These are phyloP conservation scores for Lentinula sp. DNA, from an alignment of 768 basidiomycete species.

Conservation along the genomic window DNA sequence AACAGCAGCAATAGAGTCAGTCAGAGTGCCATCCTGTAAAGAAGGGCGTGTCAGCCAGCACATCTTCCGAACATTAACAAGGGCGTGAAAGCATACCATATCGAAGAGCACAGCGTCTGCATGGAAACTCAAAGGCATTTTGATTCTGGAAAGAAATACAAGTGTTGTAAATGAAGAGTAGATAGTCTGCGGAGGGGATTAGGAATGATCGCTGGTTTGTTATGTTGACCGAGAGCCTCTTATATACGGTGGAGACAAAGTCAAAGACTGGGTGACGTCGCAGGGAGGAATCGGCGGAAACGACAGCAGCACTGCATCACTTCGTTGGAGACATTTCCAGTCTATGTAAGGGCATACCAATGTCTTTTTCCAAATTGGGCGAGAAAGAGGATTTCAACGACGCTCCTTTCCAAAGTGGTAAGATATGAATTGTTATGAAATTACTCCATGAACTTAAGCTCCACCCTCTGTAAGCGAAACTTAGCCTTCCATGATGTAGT, in stretches of 20 bases:
- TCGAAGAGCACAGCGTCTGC: slow-evolving; percentile 62
- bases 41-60: slow-evolving; percentile 18
- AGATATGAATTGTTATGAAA: background rate
- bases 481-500: background rate
- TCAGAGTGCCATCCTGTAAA: slow-evolving; percentile 60
- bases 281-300: background rate
- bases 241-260: background rate
- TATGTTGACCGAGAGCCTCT: background rate
- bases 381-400: background rate
- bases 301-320: background rate
- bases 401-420: background rate
- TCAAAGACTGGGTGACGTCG: background rate
- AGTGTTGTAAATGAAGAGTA: too few species aligned
- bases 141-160: background rate
- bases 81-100: slow-evolving; percentile 42
- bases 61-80: background rate
- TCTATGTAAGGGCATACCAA: background rate
- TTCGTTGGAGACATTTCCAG: background rate
- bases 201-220: background rate
- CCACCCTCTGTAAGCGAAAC: background rate
- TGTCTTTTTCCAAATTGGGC: background rate
- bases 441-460: background rate
- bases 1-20: slow-evolving; percentile 68
- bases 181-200: too few species aligned
- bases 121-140: slow-evolving; percentile 30